A percentile compares a stretch with the other conserved stretches of the same genome.
Evolutionary conservation across 352 stramenopile genomes (phyloP).

Genomic region (Globisporangium irregulare): DNA sequence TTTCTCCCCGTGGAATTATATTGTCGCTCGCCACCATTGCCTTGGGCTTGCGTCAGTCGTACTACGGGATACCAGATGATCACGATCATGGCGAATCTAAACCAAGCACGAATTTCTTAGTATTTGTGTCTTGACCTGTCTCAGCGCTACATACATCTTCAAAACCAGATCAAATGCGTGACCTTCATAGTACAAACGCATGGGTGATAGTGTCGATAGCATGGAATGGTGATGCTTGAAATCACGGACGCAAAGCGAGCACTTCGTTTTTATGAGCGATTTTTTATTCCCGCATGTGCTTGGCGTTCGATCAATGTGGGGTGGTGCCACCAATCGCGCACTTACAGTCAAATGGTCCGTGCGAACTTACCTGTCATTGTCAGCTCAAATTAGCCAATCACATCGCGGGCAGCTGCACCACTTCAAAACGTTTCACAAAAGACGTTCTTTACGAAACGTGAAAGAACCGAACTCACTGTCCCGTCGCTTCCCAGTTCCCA

Average conservation of each 20-base stretch:
- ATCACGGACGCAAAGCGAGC: background rate
- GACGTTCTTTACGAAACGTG: too few relatives aligned
- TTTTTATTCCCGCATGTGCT: background rate
- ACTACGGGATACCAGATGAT: slow-evolving; percentile 69
- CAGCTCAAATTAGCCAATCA: background rate
- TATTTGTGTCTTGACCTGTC: slow-evolving; percentile 85
- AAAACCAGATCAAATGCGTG: background rate
- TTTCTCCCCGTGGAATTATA: slow-evolving; percentile 49
- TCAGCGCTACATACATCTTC: slow-evolving; percentile 66
- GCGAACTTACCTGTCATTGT: background rate
- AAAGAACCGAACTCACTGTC: background rate
- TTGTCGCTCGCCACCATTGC: slow-evolving; percentile 72
- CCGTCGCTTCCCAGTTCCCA: background rate
- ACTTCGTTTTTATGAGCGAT: background rate
- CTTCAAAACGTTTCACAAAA: background rate
- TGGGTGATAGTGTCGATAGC: background rate
- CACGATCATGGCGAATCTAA: slow-evolving; percentile 79
- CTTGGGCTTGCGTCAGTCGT: slow-evolving; percentile 83
- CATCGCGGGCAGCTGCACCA: background rate
- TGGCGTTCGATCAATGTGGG: background rate
- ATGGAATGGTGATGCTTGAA: background rate
- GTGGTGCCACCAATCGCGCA: background rate
- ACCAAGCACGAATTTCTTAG: slow-evolving; percentile 65
- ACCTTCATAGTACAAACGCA: background rate
- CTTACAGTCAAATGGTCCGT: background rate